Base-by-base conservation (phyloP, 306 rosid genomes). In the Pueraria montana region DNA sequence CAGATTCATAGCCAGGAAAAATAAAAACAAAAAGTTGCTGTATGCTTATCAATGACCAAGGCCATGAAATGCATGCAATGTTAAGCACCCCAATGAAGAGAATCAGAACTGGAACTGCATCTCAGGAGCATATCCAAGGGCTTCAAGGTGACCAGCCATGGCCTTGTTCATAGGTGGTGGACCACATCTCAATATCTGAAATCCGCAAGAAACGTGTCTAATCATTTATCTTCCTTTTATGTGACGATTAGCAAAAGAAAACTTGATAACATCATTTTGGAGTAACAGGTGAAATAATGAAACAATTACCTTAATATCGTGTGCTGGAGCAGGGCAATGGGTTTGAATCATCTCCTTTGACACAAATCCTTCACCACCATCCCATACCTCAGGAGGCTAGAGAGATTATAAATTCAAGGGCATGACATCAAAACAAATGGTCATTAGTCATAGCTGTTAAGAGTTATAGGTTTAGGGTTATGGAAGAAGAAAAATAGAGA, bases 91-190 rank as follows among this genome's bases (percentile, higher is more conserved):
- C n/a, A 70, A 49, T 21, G 74, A 82, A 71, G 43, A 38, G 43
- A 36, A 90, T 93, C 91, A 96, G 90, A 96, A 96, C 84, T 94
- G 99, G 87, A 96, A 95, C 92, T 84, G 97, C 93, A 84, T 90
- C 77, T 94, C 95, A 26, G 97, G 78, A 52, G 90, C 43, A 77
- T 96, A 96, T 64, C 78, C 94, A 56, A 96, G 85, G 73, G 88
- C 89, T 1, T 94, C 96, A 14, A 96, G 98, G 85, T 92, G 92
- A 78, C 79, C 92, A 38, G 88, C 91, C 98, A 96, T 94, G 70
- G 97, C 99, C 88, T 96, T 96, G 95, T 96, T 96, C 99, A 96
- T 96, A 0, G 98, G 98, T 9, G 99, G 99, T 2, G 99, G 98
- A 11, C 99, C 99, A 12, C 99, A 96, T 82, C 99, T 88, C 68